Base-by-base conservation (phyloP, 768 basidiomycete species). In the Favolaschia claudopus region DNA sequence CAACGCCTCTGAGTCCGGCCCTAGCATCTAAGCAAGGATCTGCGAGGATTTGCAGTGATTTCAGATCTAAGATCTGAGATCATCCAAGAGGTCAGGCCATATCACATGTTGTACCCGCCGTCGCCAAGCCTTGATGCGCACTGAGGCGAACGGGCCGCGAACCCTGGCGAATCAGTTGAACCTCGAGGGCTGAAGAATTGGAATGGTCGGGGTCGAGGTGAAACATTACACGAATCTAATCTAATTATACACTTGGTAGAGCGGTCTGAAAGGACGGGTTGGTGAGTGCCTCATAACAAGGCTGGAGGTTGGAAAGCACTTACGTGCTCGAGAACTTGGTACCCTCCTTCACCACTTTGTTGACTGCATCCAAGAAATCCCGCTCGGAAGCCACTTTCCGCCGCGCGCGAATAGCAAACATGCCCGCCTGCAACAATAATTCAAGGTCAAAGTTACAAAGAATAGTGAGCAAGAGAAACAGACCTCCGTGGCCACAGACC, bases 311-410 rank as follows among this genome's bases (percentile, higher is more conserved):
- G 34, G n/a, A 10, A 51, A 63, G 39, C 34, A 87, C 92, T 58
- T 82, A 94, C 87, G 97, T 98, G 84, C 89, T 91, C 3, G 95
- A 97, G 79, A 99, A 99, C 78, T 99, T 99, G 68, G 92, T 95
- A 25, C 96, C 96, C 77, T 98, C 95, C 68, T 94, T 84, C 36
- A 98, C 95, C 56, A 99, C 97, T 78, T 99, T 99, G 81, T 99
- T 97, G 3, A 99, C 96, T 12, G 95, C 92, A 64, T 97, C 95
- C 72, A 99, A 78, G 79, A 98, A 99, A 76, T 99, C 97, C 52
- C 94, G 89, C 72, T 99, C 97, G 6, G 95, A 95, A 1, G 96
- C 95, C 1, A 99, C 95, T 75, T 99, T 99, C 75, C 97, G 83
- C 67, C 97, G 83, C 40, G 94, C 92, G 58, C 97, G 91, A 70